These are phyloP conservation scores for Hygrophorus russula DNA, from an alignment of 768 basidiomycete species.

Conservation along the genomic window DNA sequence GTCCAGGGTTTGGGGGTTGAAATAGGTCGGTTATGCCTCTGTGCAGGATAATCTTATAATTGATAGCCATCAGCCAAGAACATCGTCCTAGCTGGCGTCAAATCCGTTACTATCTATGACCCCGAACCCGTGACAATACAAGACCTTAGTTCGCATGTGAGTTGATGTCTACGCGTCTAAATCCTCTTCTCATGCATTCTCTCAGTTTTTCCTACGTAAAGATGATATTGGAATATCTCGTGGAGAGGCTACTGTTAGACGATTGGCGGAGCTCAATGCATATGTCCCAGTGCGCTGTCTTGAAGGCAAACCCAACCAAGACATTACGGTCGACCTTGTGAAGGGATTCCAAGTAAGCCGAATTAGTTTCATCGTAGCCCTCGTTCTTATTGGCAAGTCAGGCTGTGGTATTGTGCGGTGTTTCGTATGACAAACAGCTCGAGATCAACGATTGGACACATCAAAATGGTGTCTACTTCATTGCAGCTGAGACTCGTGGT, in stretches of 20 bases:
- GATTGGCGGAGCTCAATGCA: constrained; percentile 87
- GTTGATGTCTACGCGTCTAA: constrained; percentile 10
- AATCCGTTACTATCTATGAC: constrained; percentile 93
- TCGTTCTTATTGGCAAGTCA: constrained; percentile 18
- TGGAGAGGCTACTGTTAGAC: constrained; percentile 76
- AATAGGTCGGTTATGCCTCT: constrained; percentile 46
- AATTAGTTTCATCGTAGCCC: background rate
- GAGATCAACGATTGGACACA: constrained; percentile 97
- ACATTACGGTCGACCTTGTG: constrained; percentile 70
- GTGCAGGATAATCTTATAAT: constrained; percentile 3
- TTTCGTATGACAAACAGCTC: constrained; percentile 67
- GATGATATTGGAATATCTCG: constrained; percentile 83
- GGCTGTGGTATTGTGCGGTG: constrained; percentile 86
- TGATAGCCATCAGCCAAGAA: constrained; percentile 65
- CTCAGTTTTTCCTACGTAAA: constrained; percentile 86
- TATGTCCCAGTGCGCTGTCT: constrained; percentile 91
- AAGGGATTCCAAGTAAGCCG: constrained; percentile 75
- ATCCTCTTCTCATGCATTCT: constrained; percentile 9
- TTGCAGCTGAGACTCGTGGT: constrained; percentile 83
- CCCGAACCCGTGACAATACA: constrained; percentile 80
- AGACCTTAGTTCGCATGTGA: constrained; percentile 87
- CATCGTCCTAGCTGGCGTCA: constrained; percentile 89
- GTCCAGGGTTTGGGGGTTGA: constrained; percentile 89
- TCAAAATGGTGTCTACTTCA: constrained; percentile 79
- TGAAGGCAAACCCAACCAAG: constrained; percentile 66